Base-by-base conservation (phyloP, 495 filamentous ascomycete species). In the Rhypophila decipiens region DNA sequence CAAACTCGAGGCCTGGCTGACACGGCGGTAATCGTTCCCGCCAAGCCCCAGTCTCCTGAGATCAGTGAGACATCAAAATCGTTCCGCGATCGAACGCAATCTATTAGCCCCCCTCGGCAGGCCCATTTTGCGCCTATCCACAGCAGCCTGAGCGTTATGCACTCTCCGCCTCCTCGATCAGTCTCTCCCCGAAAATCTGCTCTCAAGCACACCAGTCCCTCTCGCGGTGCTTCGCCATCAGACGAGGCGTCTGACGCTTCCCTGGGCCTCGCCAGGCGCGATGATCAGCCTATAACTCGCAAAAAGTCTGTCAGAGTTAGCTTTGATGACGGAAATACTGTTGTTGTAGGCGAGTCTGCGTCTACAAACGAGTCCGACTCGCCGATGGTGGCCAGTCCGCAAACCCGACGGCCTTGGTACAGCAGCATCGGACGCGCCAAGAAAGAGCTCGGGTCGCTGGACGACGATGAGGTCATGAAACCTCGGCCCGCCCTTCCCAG, bases 181-280 rank as follows among this genome's bases (percentile, higher is more conserved):
- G 69, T 87, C 1, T 95, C 90, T 0, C 90, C 90, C 20, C 82
- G 78, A 4, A 96, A 96, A 59, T 91, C 90, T 12, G 90, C 90
- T 0, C 53, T 96, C 55, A 96, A 95, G 53, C 73, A 79, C 36
- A 68, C 50, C 19, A 70, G 81, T 18, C 76, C 85, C 4, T 66
- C 60, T 13, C 72, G 76, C 2, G 64, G 74, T 33, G 49, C 59
- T 1, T 71, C 71, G 4, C 68, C 69, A n/a, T 65, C 69, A 20
- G 67, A 69, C 33, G 62, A 68, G 23, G 49, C 57, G 5, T 71
- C 69, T 5, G 71, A 73, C 48, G 53, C 59, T 3, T 70, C 71
- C 2, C 38, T 24, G 10, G 41, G 53, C 11, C 33, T 43, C 18
- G 47, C 50, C 23, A 50, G 51, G 34, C 46, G 37, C 5, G 84